These are phyloP conservation scores for Xylaria sp. DNA, from an alignment of 2,329 filamentous ascomycete genomes.

Conservation along the genomic window DNA sequence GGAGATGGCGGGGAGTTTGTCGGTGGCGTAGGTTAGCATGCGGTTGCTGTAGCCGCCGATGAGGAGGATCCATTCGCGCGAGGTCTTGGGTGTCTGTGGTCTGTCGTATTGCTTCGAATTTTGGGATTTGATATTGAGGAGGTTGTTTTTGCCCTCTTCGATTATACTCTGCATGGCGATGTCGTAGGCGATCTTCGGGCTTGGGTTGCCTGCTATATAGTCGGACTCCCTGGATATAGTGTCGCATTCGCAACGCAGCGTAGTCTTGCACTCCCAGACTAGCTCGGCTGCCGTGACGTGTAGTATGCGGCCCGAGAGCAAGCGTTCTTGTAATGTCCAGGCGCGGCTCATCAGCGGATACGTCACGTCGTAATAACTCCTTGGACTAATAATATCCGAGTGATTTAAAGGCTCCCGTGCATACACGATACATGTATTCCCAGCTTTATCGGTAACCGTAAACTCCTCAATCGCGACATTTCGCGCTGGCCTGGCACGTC, in stretches of 20 bases:
- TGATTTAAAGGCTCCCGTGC: background rate
- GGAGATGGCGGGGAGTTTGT: background rate
- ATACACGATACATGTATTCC: background rate
- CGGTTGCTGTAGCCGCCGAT: background rate
- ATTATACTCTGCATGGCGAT: background rate
- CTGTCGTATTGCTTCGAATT: background rate
- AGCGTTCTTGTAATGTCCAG: background rate
- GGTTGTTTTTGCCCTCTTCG: background rate
- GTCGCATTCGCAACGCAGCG: background rate
- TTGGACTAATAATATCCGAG: background rate
- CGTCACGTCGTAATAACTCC: background rate
- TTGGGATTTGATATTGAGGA: background rate
- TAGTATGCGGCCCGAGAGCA: background rate
- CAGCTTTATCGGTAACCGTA: background rate
- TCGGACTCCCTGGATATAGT: background rate
- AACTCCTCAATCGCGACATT: background rate
- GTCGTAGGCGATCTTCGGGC: background rate
- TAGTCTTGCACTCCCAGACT: background rate
- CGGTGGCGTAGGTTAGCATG: background rate
- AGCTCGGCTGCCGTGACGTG: background rate
- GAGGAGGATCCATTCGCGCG: background rate
- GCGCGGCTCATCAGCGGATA: background rate
- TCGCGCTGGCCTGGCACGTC: background rate
- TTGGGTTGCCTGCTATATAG: background rate
- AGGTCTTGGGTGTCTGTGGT: background rate